Conservation (phyloP, 2,329 filamentous ascomycete species). For the Fusarium neocosmosporiellum region DNA sequence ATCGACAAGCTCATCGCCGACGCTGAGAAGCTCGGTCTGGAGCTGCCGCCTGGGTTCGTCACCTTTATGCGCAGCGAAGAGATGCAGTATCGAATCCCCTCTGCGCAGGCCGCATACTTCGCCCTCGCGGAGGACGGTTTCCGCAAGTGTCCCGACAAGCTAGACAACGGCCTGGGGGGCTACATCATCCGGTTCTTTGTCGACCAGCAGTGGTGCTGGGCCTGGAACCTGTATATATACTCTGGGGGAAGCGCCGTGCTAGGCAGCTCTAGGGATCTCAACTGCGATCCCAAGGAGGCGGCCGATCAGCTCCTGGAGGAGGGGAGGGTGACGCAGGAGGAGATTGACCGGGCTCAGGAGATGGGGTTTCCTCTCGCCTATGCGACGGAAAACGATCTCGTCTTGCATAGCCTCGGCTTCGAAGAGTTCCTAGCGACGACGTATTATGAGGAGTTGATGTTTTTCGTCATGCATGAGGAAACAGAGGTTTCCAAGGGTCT, state of each 20-base stretch:
- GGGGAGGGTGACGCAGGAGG: not conserved
- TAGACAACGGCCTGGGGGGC: not conserved
- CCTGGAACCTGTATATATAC: not conserved
- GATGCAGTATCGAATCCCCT: not conserved
- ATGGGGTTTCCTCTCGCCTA: not conserved
- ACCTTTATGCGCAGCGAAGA: not conserved
- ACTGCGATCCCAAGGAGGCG: not conserved
- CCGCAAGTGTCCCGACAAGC: not conserved
- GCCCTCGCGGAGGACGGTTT: not conserved
- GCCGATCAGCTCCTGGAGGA: not conserved
- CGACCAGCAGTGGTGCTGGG: not conserved
- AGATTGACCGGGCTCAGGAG: not conserved
- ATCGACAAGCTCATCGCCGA: not conserved
- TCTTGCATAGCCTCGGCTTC: not conserved
- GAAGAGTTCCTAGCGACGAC: not conserved
- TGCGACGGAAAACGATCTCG: not conserved
- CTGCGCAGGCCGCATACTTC: not conserved
- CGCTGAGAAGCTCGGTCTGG: slow-evolving; percentile 2
- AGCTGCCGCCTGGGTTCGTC: not conserved
- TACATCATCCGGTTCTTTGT: not conserved
- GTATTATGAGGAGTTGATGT: not conserved
- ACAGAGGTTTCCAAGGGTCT: not conserved
- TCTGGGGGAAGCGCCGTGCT: not conserved
- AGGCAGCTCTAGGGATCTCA: not conserved
- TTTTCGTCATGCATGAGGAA: not conserved